These are phyloP conservation scores for Myxozyma geophila DNA, from an alignment of 805 yeast genomes.

Conservation along the genomic window DNA sequence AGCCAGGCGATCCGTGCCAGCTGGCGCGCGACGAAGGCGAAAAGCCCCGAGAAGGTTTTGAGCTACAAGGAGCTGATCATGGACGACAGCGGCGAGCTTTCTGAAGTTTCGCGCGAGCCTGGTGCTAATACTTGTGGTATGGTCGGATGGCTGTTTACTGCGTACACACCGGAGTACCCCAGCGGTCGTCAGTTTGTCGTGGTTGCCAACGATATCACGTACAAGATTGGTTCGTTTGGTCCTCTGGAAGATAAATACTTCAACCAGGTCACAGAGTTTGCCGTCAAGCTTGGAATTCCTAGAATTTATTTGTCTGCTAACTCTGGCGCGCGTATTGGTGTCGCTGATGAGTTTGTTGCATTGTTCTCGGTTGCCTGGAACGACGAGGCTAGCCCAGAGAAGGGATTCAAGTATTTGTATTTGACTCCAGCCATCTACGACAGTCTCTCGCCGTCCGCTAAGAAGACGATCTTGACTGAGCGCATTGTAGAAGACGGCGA, in stretches of 20 bases:
- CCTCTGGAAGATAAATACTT: slow-evolving; percentile 94
- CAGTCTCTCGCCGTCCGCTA: slow-evolving; percentile 47
- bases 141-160: slow-evolving; percentile 92
- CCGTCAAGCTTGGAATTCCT: slow-evolving; percentile 90
- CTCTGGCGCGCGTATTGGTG: slow-evolving; percentile 98
- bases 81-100: slow-evolving; percentile 77
- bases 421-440: slow-evolving; percentile 73
- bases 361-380: slow-evolving; percentile 92
- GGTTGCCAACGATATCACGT: slow-evolving; percentile 96
- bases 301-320: slow-evolving; percentile 95
- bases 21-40: slow-evolving; percentile 61
- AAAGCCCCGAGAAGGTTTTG: slow-evolving; percentile 76
- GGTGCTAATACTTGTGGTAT: slow-evolving; percentile 96
- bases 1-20: slow-evolving; percentile 84
- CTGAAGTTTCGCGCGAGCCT: slow-evolving; percentile 92
- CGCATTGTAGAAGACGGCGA: slow-evolving; percentile 83
- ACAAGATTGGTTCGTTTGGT: slow-evolving; percentile 98
- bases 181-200: slow-evolving; percentile 91
- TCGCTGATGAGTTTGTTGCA: slow-evolving; percentile 94
- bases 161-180: slow-evolving; percentile 96
- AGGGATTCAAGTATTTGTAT: slow-evolving; percentile 91
- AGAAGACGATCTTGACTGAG: slow-evolving; percentile 67
- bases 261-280: slow-evolving; percentile 88
- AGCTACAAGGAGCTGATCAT: slow-evolving; percentile 78
- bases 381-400: slow-evolving; percentile 69